These are phyloP conservation scores for Ploettnerulaceae sp. DNA, from an alignment of 2,329 filamentous ascomycete species.

Conservation along the genomic window DNA sequence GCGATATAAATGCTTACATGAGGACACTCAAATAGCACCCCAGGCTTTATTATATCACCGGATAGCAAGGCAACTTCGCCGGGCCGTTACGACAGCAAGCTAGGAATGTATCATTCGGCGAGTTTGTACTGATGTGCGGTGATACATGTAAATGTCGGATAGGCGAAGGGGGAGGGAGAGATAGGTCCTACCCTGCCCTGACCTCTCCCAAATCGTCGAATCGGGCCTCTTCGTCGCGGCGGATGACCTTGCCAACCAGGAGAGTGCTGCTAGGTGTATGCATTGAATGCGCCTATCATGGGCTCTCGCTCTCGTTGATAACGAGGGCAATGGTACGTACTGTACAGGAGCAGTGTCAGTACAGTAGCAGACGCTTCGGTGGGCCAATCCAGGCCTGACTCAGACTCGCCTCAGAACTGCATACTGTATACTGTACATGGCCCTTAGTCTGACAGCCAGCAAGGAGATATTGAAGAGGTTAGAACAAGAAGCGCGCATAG, in stretches of 20 bases:
- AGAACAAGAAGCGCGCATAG: conserved; percentile 4
- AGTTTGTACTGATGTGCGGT: too few species aligned
- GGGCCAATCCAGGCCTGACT: too few species aligned
- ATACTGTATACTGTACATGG: neutral
- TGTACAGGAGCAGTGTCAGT: too few species aligned
- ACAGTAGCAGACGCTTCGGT: neutral
- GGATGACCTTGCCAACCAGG: neutral
- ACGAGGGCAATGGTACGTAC: too few species aligned
- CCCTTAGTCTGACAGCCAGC: too few species aligned
- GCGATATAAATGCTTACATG: neutral
- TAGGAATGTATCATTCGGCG: neutral
- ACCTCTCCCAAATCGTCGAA: neutral
- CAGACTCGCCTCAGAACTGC: conserved; percentile 1
- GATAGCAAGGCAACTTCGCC: conserved; percentile 1
- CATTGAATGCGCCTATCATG: neutral
- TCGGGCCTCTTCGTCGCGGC: neutral
- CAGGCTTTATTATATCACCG: neutral
- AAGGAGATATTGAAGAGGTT: conserved; percentile 1
- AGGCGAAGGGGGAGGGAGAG: too few species aligned
- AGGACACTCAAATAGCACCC: neutral
- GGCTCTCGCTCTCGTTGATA: too few species aligned
- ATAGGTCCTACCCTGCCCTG: neutral
- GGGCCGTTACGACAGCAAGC: neutral
- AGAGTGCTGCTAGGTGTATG: neutral
- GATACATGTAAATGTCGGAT: too few species aligned